Evolutionary conservation across 768 basidiomycete species (phyloP).

Genomic region (Suillus paluster): DNA sequence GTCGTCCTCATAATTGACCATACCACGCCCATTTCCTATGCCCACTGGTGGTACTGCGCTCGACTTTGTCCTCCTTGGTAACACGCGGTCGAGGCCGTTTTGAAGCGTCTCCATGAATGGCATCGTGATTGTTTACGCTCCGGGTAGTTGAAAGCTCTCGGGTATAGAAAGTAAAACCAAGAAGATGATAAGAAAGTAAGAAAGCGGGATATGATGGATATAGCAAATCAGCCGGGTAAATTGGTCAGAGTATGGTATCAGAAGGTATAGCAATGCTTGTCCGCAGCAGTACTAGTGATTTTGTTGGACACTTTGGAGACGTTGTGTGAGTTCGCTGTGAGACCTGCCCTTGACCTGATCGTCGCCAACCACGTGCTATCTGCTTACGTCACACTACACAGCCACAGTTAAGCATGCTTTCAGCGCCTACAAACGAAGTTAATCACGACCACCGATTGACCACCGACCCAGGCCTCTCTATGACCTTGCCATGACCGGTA

Average conservation of each 20-base stretch:
- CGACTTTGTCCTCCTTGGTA: constrained; percentile 25
- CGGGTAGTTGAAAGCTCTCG: not conserved
- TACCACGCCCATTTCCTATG: constrained; percentile 61
- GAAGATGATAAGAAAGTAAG: no score
- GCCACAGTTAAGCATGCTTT: no score
- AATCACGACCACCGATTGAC: no score
- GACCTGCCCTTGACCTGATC: not conserved
- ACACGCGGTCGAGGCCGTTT: constrained; percentile 34
- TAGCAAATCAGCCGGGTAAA: no score
- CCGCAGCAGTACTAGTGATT: constrained; percentile 19
- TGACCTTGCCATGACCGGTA: not conserved
- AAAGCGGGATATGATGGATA: no score
- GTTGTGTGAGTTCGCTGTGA: not conserved
- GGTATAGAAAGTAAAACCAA: not conserved
- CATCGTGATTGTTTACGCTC: constrained; percentile 18
- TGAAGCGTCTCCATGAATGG: constrained; percentile 33
- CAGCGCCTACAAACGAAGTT: no score
- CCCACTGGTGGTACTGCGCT: constrained; percentile 48
- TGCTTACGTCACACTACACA: constrained; percentile 24
- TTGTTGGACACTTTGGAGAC: not conserved
- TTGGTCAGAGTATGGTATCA: no score
- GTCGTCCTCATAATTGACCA: constrained; percentile 70
- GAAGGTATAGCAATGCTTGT: constrained; percentile 11
- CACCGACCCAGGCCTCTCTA: no score
- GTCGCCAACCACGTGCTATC: constrained; percentile 26